These are phyloP conservation scores for Talaromyces sp. DNA, from an alignment of 2,329 filamentous ascomycete species.

Conservation along the genomic window DNA sequence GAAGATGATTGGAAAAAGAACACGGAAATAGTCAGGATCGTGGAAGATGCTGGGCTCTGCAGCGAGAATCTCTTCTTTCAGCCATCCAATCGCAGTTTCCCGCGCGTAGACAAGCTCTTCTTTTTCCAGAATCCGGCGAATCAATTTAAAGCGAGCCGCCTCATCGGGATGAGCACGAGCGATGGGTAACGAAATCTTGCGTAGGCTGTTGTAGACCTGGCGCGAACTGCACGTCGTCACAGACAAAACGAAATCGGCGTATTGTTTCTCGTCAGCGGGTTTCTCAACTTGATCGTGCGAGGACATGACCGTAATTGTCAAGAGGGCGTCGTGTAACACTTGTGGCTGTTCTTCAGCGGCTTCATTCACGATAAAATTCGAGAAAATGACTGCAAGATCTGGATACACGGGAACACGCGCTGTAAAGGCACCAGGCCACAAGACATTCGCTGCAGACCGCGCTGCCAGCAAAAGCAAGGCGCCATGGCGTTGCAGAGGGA, in stretches of 20 bases:
- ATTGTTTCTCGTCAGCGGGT: constrained; percentile 46
- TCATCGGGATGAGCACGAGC: constrained; percentile 51
- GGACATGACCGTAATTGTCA: constrained; percentile 48
- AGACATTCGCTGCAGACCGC: constrained; percentile 42
- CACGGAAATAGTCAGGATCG: constrained; percentile 30
- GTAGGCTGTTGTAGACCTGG: constrained; percentile 31
- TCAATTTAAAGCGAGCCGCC: constrained; percentile 47
- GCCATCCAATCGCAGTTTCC: constrained; percentile 54
- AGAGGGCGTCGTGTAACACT: constrained; percentile 48
- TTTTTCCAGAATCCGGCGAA: constrained; percentile 50
- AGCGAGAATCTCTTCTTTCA: constrained; percentile 54
- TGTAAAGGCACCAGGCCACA: constrained; percentile 41
- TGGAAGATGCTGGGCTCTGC: constrained; percentile 24
- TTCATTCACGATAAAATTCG: constrained; percentile 45
- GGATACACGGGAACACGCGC: constrained; percentile 46
- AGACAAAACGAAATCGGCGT: constrained; percentile 47
- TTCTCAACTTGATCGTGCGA: constrained; percentile 40
- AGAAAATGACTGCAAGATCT: constrained; percentile 45
- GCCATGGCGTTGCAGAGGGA: constrained; percentile 52
- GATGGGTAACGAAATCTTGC: constrained; percentile 27
- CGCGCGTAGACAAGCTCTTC: constrained; percentile 50
- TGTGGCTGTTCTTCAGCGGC: constrained; percentile 43
- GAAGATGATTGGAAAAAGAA: constrained; percentile 48
- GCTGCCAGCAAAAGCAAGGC: constrained; percentile 50
- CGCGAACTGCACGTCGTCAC: constrained; percentile 32